These are phyloP conservation scores for Stentor roeselii DNA, from an alignment of 73 alveolate species.

Conservation along the genomic window DNA sequence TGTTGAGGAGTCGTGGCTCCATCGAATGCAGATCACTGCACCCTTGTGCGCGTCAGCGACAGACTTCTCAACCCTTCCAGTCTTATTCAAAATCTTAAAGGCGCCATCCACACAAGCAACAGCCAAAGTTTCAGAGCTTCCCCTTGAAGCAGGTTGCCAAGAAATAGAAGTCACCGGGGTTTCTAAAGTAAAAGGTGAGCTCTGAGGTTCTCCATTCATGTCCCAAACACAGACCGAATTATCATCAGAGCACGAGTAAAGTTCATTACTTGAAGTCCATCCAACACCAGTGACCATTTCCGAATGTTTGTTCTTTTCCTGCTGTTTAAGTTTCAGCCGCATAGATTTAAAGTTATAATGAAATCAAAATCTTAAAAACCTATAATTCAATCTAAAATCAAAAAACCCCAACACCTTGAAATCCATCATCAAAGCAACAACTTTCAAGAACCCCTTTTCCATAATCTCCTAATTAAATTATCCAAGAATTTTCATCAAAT, in stretches of 20 bases:
- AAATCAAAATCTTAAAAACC: not conserved
- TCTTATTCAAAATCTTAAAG: slow-evolving; percentile 64
- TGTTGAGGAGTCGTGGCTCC: slow-evolving; percentile 94
- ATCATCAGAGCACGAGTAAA: slow-evolving; percentile 75
- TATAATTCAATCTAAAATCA: too few relatives aligned
- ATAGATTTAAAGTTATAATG: slow-evolving; percentile 43
- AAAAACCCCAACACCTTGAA: too few relatives aligned
- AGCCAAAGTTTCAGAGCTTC: slow-evolving; percentile 83
- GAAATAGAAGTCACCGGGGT: slow-evolving; percentile 77
- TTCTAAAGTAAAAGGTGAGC: slow-evolving; percentile 73
- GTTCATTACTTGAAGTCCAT: slow-evolving; percentile 86
- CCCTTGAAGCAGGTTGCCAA: slow-evolving; percentile 80
- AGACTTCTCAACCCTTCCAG: slow-evolving; percentile 87
- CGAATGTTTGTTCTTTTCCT: slow-evolving; percentile 73
- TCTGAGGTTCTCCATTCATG: slow-evolving; percentile 78
- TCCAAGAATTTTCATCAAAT: too few relatives aligned
- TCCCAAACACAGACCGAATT: slow-evolving; percentile 88
- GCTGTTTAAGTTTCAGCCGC: slow-evolving; percentile 87
- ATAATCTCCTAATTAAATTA: too few relatives aligned
- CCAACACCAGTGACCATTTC: slow-evolving; percentile 86
- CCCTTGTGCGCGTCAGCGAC: slow-evolving; percentile 90
- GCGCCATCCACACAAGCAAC: slow-evolving; percentile 91
- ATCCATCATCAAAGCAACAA: too few relatives aligned
- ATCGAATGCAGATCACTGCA: slow-evolving; percentile 83
- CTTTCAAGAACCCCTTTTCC: too few relatives aligned